Percentiles rank a stretch among this genome's conserved stretches.
phyloP scores from a whole-genome alignment of 257 asterid genomes.

The Solanum corneliomulleri region DNA sequence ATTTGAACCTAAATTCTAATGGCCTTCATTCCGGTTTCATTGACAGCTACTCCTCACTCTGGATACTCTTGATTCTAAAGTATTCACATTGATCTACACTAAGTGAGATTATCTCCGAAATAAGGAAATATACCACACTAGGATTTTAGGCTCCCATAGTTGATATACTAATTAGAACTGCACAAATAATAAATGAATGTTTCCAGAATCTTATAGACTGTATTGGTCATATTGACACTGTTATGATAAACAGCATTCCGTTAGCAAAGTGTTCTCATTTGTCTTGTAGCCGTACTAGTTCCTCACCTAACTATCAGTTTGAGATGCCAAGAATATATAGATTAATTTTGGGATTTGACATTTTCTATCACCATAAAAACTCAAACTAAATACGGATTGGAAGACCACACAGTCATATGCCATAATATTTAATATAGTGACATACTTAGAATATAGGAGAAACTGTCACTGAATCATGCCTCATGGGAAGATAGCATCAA shows the following conservation, averaged over 20 bases:
- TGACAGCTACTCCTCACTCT: neutral
- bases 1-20: neutral
- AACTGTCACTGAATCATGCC: neutral
- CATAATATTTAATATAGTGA: neutral
- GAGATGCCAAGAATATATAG: neutral
- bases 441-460: neutral
- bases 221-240: neutral
- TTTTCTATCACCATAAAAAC: neutral
- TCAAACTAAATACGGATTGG: neutral
- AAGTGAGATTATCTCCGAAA: neutral
- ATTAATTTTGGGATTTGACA: neutral
- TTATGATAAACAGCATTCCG: neutral
- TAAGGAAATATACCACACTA: too few species aligned
- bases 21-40: neutral
- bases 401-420: neutral
- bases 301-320: neutral
- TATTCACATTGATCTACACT: neutral
- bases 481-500: conserved; percentile 83
- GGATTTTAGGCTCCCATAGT: neutral
- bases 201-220: neutral
- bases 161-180: neutral
- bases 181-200: neutral
- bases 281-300: neutral
- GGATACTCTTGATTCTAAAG: neutral
- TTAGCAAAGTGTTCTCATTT: neutral